A percentile compares a stretch with the other conserved stretches of the same genome.
phyloP scores from a whole-genome alignment of 371 early-diverging fungal species.

The Amoeboaphelidium protococcarum region DNA sequence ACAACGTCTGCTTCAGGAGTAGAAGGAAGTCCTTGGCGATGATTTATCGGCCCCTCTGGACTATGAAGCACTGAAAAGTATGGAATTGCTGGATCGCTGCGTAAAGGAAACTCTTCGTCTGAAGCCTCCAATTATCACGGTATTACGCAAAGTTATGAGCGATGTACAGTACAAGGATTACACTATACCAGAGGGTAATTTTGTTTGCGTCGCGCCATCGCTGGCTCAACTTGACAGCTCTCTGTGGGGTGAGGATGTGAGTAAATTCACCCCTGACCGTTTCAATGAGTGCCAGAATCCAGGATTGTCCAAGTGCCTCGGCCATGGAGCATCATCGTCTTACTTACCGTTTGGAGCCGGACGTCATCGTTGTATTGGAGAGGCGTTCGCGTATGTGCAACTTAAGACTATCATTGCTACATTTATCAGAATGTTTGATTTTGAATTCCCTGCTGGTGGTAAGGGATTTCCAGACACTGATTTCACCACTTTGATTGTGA shows the following conservation, averaged over 20 bases:
- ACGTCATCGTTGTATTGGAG: conserved; percentile 94
- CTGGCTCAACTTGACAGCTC: conserved; percentile 48
- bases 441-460: conserved; percentile 18
- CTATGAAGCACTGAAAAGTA: conserved; percentile 47
- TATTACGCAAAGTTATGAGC: conserved; percentile 68
- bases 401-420: conserved; percentile 67
- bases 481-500: conserved; percentile 68
- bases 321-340: conserved; percentile 36
- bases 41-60: conserved; percentile 17
- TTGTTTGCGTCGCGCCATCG: conserved; percentile 53
- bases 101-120: conserved; percentile 46
- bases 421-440: conserved; percentile 41
- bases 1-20: conserved; percentile 29
- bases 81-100: conserved; percentile 33
- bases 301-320: conserved; percentile 5
- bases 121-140: conserved; percentile 69
- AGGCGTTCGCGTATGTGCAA: conserved; percentile 82
- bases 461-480: conserved; percentile 48
- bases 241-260: conserved; percentile 42
- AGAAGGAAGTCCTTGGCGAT: conserved; percentile 28
- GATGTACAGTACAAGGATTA: conserved; percentile 30
- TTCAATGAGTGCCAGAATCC: conserved; percentile 29
- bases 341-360: conserved; percentile 93
- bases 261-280: conserved; percentile 46
- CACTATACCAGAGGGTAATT: conserved; percentile 67